Conservation (phyloP, 345 rosid genomes). For the Bruguiera parviflora region DNA sequence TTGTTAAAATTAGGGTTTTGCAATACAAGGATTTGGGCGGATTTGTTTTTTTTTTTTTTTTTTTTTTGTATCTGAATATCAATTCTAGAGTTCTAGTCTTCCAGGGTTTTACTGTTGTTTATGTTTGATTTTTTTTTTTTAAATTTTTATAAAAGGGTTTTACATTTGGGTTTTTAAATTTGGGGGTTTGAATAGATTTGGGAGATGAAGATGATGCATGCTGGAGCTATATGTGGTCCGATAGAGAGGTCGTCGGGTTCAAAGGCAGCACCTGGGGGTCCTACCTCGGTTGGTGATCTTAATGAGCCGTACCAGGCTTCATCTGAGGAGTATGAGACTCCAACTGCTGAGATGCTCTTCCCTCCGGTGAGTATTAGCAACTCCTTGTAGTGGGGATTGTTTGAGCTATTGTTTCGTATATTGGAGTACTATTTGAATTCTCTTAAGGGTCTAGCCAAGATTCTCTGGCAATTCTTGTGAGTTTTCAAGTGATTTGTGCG, state of each 20-base stretch:
- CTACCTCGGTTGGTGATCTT: slow-evolving; percentile 80
- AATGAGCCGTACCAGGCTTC: slow-evolving; percentile 91
- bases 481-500: slow-evolving; percentile 6
- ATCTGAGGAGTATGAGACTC: slow-evolving; percentile 91
- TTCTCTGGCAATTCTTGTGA: neutral
- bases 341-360: slow-evolving; percentile 91
- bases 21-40: neutral
- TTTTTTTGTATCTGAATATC: slow-evolving; percentile 34
- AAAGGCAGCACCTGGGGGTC: slow-evolving; percentile 58
- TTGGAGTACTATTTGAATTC: no score
- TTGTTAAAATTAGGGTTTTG: neutral
- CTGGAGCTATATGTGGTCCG: slow-evolving; percentile 63
- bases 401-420: no score
- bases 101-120: slow-evolving; percentile 13
- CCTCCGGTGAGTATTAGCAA: slow-evolving; percentile 63
- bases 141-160: neutral
- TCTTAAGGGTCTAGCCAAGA: no score
- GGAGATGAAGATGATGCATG: slow-evolving; percentile 96
- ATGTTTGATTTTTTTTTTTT: neutral
- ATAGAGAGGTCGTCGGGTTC: slow-evolving; percentile 62
- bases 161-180: neutral
- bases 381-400: neutral
- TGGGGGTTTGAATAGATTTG: slow-evolving; percentile 50
- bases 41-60: no score
- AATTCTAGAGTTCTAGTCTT: slow-evolving; percentile 33